phyloP scores from a whole-genome alignment of 306 rosid genomes.

The Quercus variabilis region DNA sequence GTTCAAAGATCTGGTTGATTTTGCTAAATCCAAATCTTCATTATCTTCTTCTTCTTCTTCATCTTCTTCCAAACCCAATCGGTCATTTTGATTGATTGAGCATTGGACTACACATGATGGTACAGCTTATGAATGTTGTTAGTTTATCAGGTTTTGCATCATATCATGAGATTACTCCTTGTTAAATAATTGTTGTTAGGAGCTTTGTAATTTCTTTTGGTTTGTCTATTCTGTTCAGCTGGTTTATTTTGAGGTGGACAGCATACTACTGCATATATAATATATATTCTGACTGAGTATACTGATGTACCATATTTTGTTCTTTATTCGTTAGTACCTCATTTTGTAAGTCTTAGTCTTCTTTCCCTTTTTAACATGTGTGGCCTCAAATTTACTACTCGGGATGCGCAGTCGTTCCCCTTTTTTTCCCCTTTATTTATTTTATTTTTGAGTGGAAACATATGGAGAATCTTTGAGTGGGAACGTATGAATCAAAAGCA shows the following conservation, averaged over 20 bases:
- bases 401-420: no score
- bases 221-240: constrained; percentile 31
- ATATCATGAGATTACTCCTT: constrained; percentile 34
- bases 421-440: no score
- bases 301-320: constrained; percentile 26
- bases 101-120: constrained; percentile 24
- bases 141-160: constrained; percentile 29
- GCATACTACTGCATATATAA: constrained; percentile 13
- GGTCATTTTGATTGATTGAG: constrained; percentile 50
- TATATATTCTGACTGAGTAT: constrained; percentile 41
- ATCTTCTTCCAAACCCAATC: constrained; percentile 64
- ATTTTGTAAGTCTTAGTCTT: not conserved
- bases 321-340: not conserved
- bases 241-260: constrained; percentile 27
- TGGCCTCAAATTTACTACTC: no score
- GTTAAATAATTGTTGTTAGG: constrained; percentile 42
- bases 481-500: no score
- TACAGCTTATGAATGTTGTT: constrained; percentile 36
- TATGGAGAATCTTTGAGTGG: no score
- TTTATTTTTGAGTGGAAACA: no score
- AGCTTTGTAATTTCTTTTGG: constrained; percentile 26
- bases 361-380: not conserved
- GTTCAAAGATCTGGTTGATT: constrained; percentile 83
- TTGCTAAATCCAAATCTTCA: constrained; percentile 81
- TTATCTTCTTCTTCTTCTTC: constrained; percentile 81